A percentile compares a stretch with the other conserved stretches of the same genome.
Conservation (phyloP, 768 basidiomycete species). For the Mrakia gelida region DNA sequence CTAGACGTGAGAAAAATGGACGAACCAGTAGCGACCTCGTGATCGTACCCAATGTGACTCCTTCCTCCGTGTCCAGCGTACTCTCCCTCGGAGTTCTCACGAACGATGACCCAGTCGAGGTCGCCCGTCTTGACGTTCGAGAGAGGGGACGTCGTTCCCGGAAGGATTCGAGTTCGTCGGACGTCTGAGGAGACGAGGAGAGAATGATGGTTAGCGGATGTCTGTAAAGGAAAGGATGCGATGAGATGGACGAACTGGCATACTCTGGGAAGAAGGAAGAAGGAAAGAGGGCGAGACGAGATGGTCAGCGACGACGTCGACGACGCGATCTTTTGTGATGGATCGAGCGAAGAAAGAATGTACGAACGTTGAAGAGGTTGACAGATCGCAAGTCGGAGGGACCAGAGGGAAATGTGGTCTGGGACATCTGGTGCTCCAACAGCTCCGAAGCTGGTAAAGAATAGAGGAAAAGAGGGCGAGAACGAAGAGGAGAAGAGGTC, state of each 20-base stretch:
- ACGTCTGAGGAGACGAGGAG: conserved; percentile 45
- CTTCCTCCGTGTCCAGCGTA: conserved; percentile 52
- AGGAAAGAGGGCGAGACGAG: too few species aligned
- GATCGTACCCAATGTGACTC: conserved; percentile 40
- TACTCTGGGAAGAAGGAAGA: too few species aligned
- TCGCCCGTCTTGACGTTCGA: conserved; percentile 49
- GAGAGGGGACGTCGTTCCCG: conserved; percentile 52
- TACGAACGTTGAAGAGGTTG: conserved; percentile 50
- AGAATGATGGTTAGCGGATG: not conserved
- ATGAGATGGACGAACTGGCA: too few species aligned
- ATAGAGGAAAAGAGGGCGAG: not conserved
- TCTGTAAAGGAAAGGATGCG: not conserved
- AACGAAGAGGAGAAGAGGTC: too few species aligned
- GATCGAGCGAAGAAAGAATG: not conserved
- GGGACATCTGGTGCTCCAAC: conserved; percentile 55
- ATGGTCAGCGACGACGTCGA: not conserved
- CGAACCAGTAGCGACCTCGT: conserved; percentile 43
- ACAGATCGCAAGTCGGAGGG: conserved; percentile 53
- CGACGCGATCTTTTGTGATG: too few species aligned
- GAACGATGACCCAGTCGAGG: conserved; percentile 56
- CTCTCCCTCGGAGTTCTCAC: conserved; percentile 59
- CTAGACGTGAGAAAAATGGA: not conserved
- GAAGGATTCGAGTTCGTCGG: conserved; percentile 53
- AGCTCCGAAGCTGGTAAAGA: conserved; percentile 46
- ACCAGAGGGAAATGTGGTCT: conserved; percentile 59